phyloP scores from a whole-genome alignment of 176 grass and related monocot genomes.

The Alloteropsis semialata region DNA sequence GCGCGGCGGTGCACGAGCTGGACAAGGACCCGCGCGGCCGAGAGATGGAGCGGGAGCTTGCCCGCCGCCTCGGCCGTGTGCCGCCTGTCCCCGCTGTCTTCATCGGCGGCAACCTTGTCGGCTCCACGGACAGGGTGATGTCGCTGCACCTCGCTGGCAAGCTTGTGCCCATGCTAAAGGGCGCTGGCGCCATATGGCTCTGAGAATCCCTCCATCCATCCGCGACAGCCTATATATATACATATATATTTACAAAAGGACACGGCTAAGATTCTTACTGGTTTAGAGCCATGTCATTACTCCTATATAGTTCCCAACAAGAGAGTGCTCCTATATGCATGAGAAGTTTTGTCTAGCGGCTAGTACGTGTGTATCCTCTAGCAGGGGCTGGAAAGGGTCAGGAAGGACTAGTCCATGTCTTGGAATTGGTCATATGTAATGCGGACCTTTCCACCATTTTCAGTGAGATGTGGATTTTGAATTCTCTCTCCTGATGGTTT shows the following conservation, averaged over 20 bases:
- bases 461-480: background rate
- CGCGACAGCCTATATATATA: no score
- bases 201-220: background rate
- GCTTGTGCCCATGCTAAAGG: slow-evolving; percentile 60
- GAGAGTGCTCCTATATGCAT: background rate
- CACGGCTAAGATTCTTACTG: no score
- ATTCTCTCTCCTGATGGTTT: background rate
- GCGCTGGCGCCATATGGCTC: slow-evolving; percentile 61
- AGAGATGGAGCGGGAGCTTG: slow-evolving; percentile 62
- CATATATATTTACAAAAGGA: no score
- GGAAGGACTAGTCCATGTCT: background rate
- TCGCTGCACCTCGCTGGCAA: slow-evolving; percentile 51
- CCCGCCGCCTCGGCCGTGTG: slow-evolving; percentile 33
- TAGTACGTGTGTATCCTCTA: background rate
- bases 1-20: slow-evolving; percentile 54
- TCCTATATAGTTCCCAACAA: background rate
- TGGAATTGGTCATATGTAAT: background rate
- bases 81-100: slow-evolving; percentile 57
- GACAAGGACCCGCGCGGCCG: slow-evolving; percentile 52
- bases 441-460: background rate
- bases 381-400: background rate
- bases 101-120: slow-evolving; percentile 61
- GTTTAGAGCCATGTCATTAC: no score
- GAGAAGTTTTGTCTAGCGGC: background rate
- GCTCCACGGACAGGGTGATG: slow-evolving; percentile 63